A percentile compares a stretch with the other conserved stretches of the same genome.
These are phyloP conservation scores for Hymenoscyphus albidus DNA, from an alignment of 2,329 filamentous ascomycete species.

Conservation along the genomic window DNA sequence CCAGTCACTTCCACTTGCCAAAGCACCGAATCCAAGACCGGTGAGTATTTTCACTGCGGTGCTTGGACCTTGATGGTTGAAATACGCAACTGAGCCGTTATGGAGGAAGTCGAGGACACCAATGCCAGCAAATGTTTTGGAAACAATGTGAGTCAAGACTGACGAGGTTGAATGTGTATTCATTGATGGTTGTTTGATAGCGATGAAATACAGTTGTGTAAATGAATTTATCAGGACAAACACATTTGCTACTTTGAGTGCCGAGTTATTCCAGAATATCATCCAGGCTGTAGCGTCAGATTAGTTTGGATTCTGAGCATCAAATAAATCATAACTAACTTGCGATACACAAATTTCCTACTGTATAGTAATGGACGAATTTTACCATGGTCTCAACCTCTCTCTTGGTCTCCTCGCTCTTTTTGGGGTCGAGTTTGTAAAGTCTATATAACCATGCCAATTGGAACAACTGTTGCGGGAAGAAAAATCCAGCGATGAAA, in stretches of 20 bases:
- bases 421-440: slow-evolving; percentile 44
- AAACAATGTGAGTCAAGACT: slow-evolving; percentile 54
- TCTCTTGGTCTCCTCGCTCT: slow-evolving; percentile 35
- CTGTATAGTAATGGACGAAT: slow-evolving; percentile 51
- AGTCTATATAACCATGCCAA: slow-evolving; percentile 54
- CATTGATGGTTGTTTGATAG: slow-evolving; percentile 46
- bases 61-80: slow-evolving; percentile 44
- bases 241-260: slow-evolving; percentile 48
- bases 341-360: slow-evolving; percentile 57
- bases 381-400: slow-evolving; percentile 48
- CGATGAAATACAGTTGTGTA: slow-evolving; percentile 52
- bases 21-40: slow-evolving; percentile 48
- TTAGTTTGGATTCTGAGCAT: background rate
- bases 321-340: slow-evolving; percentile 37
- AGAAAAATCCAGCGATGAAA: slow-evolving; percentile 59
- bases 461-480: slow-evolving; percentile 57
- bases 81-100: slow-evolving; percentile 55
- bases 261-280: slow-evolving; percentile 56
- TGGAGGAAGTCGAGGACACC: slow-evolving; percentile 57
- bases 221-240: slow-evolving; percentile 55
- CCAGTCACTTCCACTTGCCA: slow-evolving; percentile 52
- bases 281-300: slow-evolving; percentile 46
- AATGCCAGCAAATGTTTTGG: slow-evolving; percentile 58
- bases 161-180: slow-evolving; percentile 46
- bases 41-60: slow-evolving; percentile 48